Base-by-base conservation (phyloP, 305 asterid species). In the Fraxinus floribunda region DNA sequence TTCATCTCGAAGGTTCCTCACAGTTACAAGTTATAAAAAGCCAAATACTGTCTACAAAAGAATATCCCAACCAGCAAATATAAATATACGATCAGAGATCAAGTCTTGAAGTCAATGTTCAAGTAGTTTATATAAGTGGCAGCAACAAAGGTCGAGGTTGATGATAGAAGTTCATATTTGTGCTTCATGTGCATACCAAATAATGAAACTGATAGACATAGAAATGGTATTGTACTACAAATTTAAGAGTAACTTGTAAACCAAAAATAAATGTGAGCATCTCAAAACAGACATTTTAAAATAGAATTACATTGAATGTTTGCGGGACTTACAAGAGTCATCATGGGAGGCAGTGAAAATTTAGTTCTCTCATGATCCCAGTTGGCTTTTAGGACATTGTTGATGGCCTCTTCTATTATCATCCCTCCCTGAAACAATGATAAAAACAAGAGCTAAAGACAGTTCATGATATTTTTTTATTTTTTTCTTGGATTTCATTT, bases 331-430 rank as follows among this genome's bases (percentile, higher is more conserved):
- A 96, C 98, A 41, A 96, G 93, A 73, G 97, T 88, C 98, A 94
- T 93, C 91, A 91, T 81, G 32, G 99, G 99, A 80, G 98, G 99
- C 89, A 96, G 89, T 6, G 92, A 89, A 87, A 96, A 91, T 79
- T 89, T 92, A 62, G 93, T 92, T 91, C 95, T 90, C 89, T 93
- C 94, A 79, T 96, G 98, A 89, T 94, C 93, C 99, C 99, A 96
- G 71, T 91, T 88, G 80, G 95, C 91, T 81, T 90, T 91, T 72
- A 96, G 89, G 86, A 94, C 97, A 72, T 89, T 89, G 32, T 88
- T 86, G 29, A 94, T 93, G 85, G 87, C 93, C 83, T 88, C 97
- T 85, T 90, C 94, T 68, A 92, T 75, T 36, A 95, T 86, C 71
- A 83, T 78, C 78, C 86, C 93, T 80, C 72, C 91, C 98, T 96